Evolutionary conservation across 257 asterid genomes (phyloP).

Genomic region (Nicotiana tabacum): DNA sequence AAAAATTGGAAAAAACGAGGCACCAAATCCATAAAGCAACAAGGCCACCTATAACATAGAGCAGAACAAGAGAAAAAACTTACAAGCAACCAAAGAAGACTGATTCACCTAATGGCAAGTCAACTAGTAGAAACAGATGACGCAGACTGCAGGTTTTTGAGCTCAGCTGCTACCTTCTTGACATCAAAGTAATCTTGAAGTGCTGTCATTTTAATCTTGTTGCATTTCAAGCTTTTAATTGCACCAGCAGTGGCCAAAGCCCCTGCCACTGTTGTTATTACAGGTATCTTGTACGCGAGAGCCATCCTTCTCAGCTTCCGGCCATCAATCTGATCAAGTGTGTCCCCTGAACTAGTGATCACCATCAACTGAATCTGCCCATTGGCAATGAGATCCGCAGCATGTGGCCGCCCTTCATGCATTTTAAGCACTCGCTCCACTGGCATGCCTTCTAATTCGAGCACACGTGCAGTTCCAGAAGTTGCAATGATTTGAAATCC

Average conservation of each 20-base stretch:
- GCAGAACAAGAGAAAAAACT: neutral
- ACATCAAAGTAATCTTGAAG: conserved; percentile 80
- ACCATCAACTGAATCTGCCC: conserved; percentile 89
- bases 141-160: conserved; percentile 37
- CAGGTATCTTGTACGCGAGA: conserved; percentile 82
- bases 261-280: conserved; percentile 95
- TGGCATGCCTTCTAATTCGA: conserved; percentile 57
- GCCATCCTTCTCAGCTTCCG: conserved; percentile 92
- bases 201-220: conserved; percentile 76
- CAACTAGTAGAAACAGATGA: conserved; percentile 33
- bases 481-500: conserved; percentile 82
- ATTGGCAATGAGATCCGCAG: conserved; percentile 84
- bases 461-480: conserved; percentile 88
- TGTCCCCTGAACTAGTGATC: conserved; percentile 85
- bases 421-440: conserved; percentile 83
- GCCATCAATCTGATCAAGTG: conserved; percentile 82
- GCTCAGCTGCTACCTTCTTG: conserved; percentile 22
- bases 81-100: neutral
- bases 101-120: conserved; percentile 12
- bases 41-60: neutral
- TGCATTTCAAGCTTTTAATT: conserved; percentile 71
- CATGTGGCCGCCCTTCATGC: conserved; percentile 95
- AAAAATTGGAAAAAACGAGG: neutral
- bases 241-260: conserved; percentile 95
- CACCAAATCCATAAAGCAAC: conserved; percentile 1